Conservation (phyloP, 192 early-diverging fungal genomes). For the Entomortierella chlamydospora region DNA sequence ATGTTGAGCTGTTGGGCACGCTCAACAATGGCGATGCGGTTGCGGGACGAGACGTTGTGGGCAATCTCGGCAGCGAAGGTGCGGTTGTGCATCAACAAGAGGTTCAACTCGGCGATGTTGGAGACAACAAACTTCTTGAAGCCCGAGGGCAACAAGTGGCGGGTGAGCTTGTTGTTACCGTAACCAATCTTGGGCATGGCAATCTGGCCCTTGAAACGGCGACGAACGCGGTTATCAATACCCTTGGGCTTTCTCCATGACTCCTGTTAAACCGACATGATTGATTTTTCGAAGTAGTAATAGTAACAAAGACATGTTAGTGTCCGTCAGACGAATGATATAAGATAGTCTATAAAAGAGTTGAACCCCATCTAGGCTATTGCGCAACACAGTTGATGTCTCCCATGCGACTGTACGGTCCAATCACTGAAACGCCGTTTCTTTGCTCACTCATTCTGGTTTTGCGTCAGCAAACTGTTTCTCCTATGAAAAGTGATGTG, state of each 20-base stretch:
- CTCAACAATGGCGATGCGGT: conserved; percentile 92
- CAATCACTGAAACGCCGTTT: too few relatives aligned
- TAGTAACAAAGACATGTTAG: not conserved
- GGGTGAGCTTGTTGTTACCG: conserved; percentile 96
- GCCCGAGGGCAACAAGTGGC: conserved; percentile 96
- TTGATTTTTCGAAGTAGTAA: conserved; percentile 3
- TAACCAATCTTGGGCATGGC: conserved; percentile 99
- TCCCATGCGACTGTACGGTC: too few relatives aligned
- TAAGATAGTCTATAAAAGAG: too few relatives aligned
- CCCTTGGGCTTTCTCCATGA: conserved; percentile 99
- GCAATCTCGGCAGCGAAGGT: conserved; percentile 99
- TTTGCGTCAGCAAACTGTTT: too few relatives aligned
- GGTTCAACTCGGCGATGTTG: conserved; percentile 93
- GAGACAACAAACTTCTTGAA: conserved; percentile 98
- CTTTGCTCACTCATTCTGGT: too few relatives aligned
- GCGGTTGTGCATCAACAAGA: conserved; percentile 99
- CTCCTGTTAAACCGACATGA: conserved; percentile 63
- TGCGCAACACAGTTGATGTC: too few relatives aligned
- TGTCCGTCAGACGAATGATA: not conserved
- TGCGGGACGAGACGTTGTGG: conserved; percentile 95
- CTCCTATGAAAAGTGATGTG: too few relatives aligned
- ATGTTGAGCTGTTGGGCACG: conserved; percentile 96
- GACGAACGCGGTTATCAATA: conserved; percentile 99
- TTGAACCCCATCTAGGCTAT: too few relatives aligned
- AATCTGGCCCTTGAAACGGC: conserved; percentile 97